Evolutionary conservation across 1,284 basidiomycete genomes (phyloP).

Genomic region (Malassezia cuniculi): DNA sequence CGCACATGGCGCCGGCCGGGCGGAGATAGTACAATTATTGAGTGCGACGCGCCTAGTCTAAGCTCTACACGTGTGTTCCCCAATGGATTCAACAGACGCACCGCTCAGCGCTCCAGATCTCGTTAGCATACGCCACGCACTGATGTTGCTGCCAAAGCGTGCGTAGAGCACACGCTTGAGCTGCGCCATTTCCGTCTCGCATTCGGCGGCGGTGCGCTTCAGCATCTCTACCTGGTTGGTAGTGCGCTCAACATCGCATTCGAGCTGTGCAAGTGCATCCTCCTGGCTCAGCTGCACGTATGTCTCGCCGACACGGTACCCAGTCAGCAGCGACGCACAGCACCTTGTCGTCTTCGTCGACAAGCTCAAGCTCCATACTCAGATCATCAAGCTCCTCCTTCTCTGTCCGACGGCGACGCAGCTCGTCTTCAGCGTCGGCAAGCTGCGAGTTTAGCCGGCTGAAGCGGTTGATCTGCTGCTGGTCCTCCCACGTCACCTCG

Average conservation of each 20-base stretch:
- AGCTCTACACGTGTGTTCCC: too few relatives aligned
- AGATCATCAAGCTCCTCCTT: constrained; percentile 86
- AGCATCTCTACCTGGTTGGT: constrained; percentile 55
- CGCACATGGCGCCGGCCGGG: too few relatives aligned
- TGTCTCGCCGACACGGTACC: constrained; percentile 75
- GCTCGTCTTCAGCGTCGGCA: constrained; percentile 59
- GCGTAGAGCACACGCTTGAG: constrained; percentile 78
- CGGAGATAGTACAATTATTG: too few relatives aligned
- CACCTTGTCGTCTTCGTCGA: constrained; percentile 53
- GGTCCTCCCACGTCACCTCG: constrained; percentile 93
- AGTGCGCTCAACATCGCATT: constrained; percentile 57
- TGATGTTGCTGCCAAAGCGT: constrained; percentile 85
- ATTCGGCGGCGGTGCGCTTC: constrained; percentile 55
- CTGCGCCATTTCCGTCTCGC: constrained; percentile 72
- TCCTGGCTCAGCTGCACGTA: constrained; percentile 66
- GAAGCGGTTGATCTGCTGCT: constrained; percentile 81
- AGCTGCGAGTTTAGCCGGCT: constrained; percentile 76
- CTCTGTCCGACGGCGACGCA: constrained; percentile 65
- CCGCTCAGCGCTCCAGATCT: constrained; percentile 9
- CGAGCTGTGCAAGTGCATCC: constrained; percentile 62
- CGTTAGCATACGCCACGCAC: constrained; percentile 16
- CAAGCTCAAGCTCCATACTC: constrained; percentile 70
- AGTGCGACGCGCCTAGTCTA: too few relatives aligned
- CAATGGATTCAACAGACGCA: too few relatives aligned
- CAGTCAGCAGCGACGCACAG: constrained; percentile 4